These are phyloP conservation scores for Pseudogymnoascus sp. DNA, from an alignment of 2,329 filamentous ascomycete species.

Conservation along the genomic window DNA sequence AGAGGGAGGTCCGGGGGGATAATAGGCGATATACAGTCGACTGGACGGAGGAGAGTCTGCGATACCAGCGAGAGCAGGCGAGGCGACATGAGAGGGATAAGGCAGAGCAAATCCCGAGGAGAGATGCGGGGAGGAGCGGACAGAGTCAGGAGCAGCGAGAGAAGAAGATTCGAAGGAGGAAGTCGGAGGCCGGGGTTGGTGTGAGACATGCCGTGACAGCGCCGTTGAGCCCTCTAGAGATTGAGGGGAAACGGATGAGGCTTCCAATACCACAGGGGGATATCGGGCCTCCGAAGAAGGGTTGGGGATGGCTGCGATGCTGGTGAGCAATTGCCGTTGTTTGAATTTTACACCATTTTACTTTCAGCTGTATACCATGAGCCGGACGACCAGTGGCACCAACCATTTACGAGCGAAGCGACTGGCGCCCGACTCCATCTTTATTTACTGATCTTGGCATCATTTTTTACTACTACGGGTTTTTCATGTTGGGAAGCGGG, in stretches of 20 bases:
- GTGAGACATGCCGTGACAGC: conserved; percentile 23
- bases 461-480: background rate
- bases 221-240: conserved; percentile 24
- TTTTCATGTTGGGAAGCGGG: background rate
- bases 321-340: background rate
- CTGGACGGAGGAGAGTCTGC: background rate
- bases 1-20: background rate
- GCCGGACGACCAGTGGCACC: background rate
- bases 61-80: background rate
- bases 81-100: conserved; percentile 9
- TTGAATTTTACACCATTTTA: background rate
- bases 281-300: background rate
- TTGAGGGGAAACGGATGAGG: conserved; percentile 16
- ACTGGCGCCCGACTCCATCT: background rate
- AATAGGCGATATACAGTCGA: background rate
- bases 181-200: conserved; percentile 11
- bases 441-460: background rate
- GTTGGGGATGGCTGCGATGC: conserved; percentile 9
- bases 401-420: background rate
- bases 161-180: conserved; percentile 7
- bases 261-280: background rate
- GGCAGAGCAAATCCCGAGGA: conserved; percentile 1
- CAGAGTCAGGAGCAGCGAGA: conserved; percentile 6
- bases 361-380: conserved; percentile 1
- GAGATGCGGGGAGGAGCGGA: conserved; percentile 7